These are phyloP conservation scores for Botrytis tulipae DNA, from an alignment of 2,329 filamentous ascomycete genomes.

Conservation along the genomic window DNA sequence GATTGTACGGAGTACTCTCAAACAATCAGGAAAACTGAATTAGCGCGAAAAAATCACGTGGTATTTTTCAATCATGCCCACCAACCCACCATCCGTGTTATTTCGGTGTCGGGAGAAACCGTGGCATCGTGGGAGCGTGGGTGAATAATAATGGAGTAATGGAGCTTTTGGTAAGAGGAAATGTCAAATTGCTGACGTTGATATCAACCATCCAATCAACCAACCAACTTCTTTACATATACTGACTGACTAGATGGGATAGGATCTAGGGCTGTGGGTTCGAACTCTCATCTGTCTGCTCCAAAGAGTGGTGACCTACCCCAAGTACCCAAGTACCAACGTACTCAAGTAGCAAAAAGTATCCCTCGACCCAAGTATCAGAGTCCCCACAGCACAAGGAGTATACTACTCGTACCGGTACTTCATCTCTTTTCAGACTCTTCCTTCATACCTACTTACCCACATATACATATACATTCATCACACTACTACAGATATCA, in stretches of 20 bases:
- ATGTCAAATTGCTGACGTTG: not conserved
- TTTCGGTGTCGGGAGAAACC: slow-evolving; percentile 20
- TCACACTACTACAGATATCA: not conserved
- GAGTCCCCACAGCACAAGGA: not conserved
- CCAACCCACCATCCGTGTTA: not conserved
- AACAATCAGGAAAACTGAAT: slow-evolving; percentile 19
- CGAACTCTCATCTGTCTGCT: not conserved
- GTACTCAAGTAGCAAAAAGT: not conserved
- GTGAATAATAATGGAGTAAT: not conserved
- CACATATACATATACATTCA: not conserved
- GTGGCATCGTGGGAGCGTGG: not conserved
- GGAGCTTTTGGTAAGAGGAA: not conserved
- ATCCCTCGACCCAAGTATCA: not conserved
- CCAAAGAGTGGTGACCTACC: not conserved
- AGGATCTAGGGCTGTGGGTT: not conserved
- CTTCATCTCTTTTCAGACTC: not conserved
- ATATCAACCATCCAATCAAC: not conserved
- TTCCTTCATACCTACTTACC: slow-evolving; percentile 1
- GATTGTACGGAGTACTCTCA: slow-evolving; percentile 12
- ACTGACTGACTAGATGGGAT: not conserved
- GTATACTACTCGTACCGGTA: not conserved
- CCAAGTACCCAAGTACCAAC: not conserved
- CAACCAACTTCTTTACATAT: not conserved
- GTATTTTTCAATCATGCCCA: not conserved
- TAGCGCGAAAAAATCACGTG: slow-evolving; percentile 19